Evolutionary conservation across 23 red algal species (phyloP).

Genomic region (Gracilaria gracilis): DNA sequence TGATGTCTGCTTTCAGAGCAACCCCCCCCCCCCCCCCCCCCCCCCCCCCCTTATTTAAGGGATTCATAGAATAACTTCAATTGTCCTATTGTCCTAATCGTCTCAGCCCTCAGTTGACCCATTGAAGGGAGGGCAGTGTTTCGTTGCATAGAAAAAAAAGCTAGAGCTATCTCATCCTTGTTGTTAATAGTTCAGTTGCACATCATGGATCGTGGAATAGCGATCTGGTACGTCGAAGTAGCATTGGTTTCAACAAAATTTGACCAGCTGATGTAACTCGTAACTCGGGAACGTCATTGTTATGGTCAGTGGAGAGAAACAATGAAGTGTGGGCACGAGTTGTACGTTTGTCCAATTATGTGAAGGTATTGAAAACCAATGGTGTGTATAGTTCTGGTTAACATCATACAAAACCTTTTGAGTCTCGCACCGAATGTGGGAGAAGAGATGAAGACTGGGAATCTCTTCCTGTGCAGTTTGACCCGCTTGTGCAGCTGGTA

Average conservation of each 20-base stretch:
- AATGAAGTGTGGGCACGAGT: not conserved
- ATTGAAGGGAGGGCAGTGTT: not conserved
- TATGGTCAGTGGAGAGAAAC: not conserved
- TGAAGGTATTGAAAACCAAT: not conserved
- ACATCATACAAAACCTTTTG: not conserved
- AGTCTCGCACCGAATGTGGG: not conserved
- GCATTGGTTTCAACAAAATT: not conserved
- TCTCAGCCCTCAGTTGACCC: not conserved
- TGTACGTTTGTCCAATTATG: not conserved
- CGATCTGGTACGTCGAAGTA: not conserved
- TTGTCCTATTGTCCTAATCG: not conserved
- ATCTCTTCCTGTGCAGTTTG: not conserved
- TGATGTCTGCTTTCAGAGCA: not conserved
- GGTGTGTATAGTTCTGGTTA: not conserved
- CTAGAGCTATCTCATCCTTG: not conserved
- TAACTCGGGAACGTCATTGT: not conserved
- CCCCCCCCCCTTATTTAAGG: not conserved
- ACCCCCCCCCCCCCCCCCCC: no score
- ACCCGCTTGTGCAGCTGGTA: not conserved
- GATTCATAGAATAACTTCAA: not conserved
- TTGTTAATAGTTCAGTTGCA: not conserved
- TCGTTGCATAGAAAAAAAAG: not conserved
- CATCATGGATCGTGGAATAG: not conserved
- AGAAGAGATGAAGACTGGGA: not conserved
- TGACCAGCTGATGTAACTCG: no score